Evolutionary conservation across 129 eudicot species (phyloP).

Genomic region (Chrysanthemum makinoi): DNA sequence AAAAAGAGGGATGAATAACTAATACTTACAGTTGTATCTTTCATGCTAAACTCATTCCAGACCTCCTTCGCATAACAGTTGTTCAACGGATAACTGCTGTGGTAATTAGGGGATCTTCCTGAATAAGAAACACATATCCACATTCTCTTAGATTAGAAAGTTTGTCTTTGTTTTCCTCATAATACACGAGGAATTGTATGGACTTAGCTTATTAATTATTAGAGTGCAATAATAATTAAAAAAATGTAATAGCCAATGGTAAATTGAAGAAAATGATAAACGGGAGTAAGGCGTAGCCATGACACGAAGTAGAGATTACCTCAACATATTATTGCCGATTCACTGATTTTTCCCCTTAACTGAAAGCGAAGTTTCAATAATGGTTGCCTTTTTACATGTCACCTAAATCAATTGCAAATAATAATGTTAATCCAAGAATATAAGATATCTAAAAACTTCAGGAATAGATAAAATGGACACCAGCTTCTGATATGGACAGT

Average conservation of each 20-base stretch:
- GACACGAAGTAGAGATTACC: conserved; percentile 43
- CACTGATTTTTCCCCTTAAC: conserved; percentile 71
- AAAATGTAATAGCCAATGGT: background rate
- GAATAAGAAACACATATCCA: too few species aligned
- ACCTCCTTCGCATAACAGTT: too few species aligned
- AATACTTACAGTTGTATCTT: too few species aligned
- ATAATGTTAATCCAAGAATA: background rate
- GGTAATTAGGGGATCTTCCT: too few species aligned
- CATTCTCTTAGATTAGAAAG: too few species aligned
- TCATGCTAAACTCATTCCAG: too few species aligned
- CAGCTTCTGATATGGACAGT: background rate
- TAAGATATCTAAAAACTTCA: background rate
- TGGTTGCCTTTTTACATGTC: conserved; percentile 83
- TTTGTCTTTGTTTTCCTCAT: too few species aligned
- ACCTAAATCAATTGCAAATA: conserved; percentile 46
- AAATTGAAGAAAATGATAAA: conserved; percentile 5
- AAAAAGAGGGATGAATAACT: too few species aligned
- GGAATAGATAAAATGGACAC: background rate
- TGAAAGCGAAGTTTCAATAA: conserved; percentile 65
- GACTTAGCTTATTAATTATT: too few species aligned
- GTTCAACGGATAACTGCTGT: too few species aligned
- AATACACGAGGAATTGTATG: too few species aligned
- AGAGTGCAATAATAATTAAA: background rate
- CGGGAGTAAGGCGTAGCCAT: background rate
- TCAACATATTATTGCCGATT: conserved; percentile 61